Percentiles rank a stretch among this genome's conserved stretches.
These are phyloP conservation scores for Lasiodiplodia sp. DNA, from an alignment of 2,329 filamentous ascomycete genomes.

Conservation along the genomic window DNA sequence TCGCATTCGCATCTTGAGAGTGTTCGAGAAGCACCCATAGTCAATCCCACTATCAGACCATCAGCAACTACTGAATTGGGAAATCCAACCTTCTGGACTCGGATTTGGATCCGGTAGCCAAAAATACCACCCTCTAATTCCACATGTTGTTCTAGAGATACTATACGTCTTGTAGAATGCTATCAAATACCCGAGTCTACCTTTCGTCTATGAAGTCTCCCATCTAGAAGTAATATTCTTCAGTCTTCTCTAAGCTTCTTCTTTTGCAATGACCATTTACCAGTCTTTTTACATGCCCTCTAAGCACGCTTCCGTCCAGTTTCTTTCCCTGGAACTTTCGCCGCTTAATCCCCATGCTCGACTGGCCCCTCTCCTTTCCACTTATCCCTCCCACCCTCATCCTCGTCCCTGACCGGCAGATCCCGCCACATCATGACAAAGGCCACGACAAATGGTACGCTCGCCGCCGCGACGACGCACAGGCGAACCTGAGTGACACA, in stretches of 20 bases:
- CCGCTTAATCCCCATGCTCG: not conserved
- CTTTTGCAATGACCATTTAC: not conserved
- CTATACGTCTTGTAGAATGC: not conserved
- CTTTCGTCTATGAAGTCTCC: not conserved
- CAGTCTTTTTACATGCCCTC: no score
- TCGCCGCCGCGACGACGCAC: conserved; percentile 26
- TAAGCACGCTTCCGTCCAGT: not conserved
- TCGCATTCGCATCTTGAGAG: not conserved
- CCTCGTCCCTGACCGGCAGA: conserved; percentile 15
- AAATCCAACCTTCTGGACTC: not conserved
- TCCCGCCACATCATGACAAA: conserved; percentile 19
- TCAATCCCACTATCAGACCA: not conserved
- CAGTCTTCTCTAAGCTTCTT: not conserved
- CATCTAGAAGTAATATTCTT: not conserved
- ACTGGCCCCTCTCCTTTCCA: conserved; percentile 5
- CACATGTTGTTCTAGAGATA: not conserved
- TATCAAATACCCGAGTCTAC: not conserved
- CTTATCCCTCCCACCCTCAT: conserved; percentile 9
- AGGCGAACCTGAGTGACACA: conserved; percentile 43
- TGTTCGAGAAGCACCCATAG: not conserved
- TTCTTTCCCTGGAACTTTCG: not conserved
- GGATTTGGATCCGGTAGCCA: not conserved
- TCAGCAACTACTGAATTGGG: not conserved
- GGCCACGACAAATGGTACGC: not conserved
- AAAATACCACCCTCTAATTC: not conserved